Evolutionary conservation across 345 rosid genomes (phyloP).

Genomic region (Excoecaria cochinchinensis): DNA sequence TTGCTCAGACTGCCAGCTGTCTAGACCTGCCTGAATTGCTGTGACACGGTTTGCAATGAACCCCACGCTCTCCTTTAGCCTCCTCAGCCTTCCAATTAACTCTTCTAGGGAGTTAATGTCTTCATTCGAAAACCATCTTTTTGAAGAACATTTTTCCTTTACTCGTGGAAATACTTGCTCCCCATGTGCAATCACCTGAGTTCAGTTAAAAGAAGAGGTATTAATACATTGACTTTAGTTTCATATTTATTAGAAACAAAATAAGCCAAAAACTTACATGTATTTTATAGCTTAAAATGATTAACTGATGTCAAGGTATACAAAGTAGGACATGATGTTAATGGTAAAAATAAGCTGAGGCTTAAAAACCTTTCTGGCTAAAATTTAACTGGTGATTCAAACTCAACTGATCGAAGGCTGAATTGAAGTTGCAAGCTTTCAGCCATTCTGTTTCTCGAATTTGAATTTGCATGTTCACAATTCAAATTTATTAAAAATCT

Average conservation of each 20-base stretch:
- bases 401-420: not conserved
- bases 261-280: not conserved
- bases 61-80: slow-evolving; percentile 89
- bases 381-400: not conserved
- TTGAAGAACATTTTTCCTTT: slow-evolving; percentile 72
- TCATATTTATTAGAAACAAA: not conserved
- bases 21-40: slow-evolving; percentile 85
- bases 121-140: slow-evolving; percentile 67
- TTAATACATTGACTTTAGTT: not conserved
- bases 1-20: slow-evolving; percentile 97
- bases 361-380: not conserved
- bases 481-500: not conserved
- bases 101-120: slow-evolving; percentile 73
- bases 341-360: not conserved
- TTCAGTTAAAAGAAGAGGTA: slow-evolving; percentile 11
- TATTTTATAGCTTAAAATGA: not conserved
- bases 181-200: slow-evolving; percentile 86
- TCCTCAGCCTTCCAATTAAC: slow-evolving; percentile 71
- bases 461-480: not conserved
- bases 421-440: not conserved
- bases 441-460: not conserved
- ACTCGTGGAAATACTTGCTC: slow-evolving; percentile 96
- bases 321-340: not conserved
- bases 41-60: slow-evolving; percentile 92
- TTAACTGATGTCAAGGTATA: not conserved